These are phyloP conservation scores for Pseudofabraea citricarpa DNA, from an alignment of 2,329 filamentous ascomycete genomes.

Conservation along the genomic window DNA sequence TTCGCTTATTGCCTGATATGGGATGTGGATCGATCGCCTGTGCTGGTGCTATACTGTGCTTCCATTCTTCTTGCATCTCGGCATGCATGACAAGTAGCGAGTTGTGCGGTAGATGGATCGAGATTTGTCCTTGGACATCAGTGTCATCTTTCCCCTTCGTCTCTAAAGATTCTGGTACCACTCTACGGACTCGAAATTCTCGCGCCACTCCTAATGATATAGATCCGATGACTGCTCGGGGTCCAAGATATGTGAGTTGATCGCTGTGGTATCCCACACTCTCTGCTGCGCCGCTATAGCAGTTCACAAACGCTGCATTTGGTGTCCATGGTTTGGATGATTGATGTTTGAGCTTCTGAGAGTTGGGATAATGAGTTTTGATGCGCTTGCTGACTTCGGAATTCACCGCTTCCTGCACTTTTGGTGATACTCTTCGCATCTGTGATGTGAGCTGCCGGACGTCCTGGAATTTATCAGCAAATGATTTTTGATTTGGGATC, in stretches of 20 bases:
- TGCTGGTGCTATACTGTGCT: conserved; percentile 77
- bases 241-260: conserved; percentile 88
- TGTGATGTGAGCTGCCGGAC: conserved; percentile 72
- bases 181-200: conserved; percentile 81
- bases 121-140: conserved; percentile 77
- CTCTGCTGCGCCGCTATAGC: conserved; percentile 77
- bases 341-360: conserved; percentile 73
- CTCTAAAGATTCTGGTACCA: conserved; percentile 51
- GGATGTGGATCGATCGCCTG: conserved; percentile 80
- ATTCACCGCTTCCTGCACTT: conserved; percentile 75
- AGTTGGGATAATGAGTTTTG: conserved; percentile 58
- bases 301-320: conserved; percentile 93
- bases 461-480: conserved; percentile 42
- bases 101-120: conserved; percentile 92
- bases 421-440: conserved; percentile 63
- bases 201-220: conserved; percentile 87
- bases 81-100: conserved; percentile 94
- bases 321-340: conserved; percentile 70
- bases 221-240: conserved; percentile 82
- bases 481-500: too few relatives aligned
- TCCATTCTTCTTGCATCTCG: conserved; percentile 97
- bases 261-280: conserved; percentile 91
- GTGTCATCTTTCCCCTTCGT: conserved; percentile 34
- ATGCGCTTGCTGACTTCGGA: conserved; percentile 70
- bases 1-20: conserved; percentile 70